phyloP scores from a whole-genome alignment of 495 filamentous ascomycete genomes.

The Lasiosphaeria ovina region DNA sequence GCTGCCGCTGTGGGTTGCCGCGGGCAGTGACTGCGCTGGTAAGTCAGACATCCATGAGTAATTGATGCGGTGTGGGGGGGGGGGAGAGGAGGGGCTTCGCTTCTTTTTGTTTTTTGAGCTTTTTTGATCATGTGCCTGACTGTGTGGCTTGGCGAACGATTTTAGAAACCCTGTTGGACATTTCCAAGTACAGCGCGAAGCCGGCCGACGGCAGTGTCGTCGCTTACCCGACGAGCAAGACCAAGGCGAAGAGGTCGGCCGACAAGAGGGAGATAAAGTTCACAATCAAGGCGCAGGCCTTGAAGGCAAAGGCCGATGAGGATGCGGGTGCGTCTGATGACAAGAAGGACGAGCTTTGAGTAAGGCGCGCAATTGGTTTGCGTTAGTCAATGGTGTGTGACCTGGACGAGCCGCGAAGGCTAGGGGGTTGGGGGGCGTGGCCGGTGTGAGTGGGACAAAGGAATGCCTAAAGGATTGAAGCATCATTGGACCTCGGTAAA shows the following conservation, averaged over 20 bases:
- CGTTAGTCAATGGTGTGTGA: too few relatives aligned
- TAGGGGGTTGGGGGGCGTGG: too few relatives aligned
- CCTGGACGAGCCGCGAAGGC: too few relatives aligned
- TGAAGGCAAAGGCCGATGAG: constrained; percentile 24
- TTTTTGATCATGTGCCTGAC: background rate
- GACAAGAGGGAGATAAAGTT: constrained; percentile 30
- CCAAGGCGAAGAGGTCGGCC: constrained; percentile 14
- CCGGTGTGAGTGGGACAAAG: too few relatives aligned
- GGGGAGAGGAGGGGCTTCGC: too few relatives aligned
- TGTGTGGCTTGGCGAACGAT: background rate
- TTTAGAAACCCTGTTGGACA: constrained; percentile 27
- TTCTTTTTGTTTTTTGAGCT: background rate
- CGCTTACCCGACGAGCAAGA: constrained; percentile 29
- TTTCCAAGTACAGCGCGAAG: constrained; percentile 29
- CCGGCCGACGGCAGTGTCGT: constrained; percentile 30
- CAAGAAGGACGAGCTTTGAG: constrained; percentile 21
- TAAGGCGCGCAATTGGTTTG: background rate
- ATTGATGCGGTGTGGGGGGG: background rate
- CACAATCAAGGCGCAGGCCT: constrained; percentile 27
- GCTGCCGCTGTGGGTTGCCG: constrained; percentile 37
- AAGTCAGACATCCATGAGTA: constrained; percentile 2
- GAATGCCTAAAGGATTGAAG: too few relatives aligned
- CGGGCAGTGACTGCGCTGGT: constrained; percentile 34
- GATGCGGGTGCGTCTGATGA: constrained; percentile 5
- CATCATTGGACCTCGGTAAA: too few relatives aligned